These are phyloP conservation scores for Polychaeton citri DNA, from an alignment of 2,329 filamentous ascomycete species.

Conservation along the genomic window DNA sequence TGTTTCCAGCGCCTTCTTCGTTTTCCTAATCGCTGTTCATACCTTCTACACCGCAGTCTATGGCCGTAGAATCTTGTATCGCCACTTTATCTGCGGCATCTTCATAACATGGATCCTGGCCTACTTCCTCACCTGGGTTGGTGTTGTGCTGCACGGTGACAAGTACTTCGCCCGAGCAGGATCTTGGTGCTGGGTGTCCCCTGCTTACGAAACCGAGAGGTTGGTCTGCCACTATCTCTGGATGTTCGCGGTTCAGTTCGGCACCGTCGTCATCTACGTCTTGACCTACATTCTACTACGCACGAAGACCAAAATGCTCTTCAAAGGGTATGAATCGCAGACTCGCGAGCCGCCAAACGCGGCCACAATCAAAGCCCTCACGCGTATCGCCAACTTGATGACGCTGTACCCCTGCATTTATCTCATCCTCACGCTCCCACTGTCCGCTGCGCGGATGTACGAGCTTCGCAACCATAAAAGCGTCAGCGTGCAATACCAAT, in stretches of 20 bases:
- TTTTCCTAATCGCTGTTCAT: conserved; percentile 51
- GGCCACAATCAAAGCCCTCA: conserved; percentile 15
- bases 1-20: conserved; percentile 53
- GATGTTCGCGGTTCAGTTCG: conserved; percentile 45
- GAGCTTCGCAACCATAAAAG: conserved; percentile 14
- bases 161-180: conserved; percentile 50
- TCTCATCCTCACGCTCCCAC: conserved; percentile 52
- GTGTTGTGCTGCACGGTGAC: conserved; percentile 28
- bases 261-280: conserved; percentile 38
- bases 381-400: conserved; percentile 42
- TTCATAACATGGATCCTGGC: conserved; percentile 44
- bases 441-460: conserved; percentile 51
- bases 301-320: conserved; percentile 12
- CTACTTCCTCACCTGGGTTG: conserved; percentile 43
- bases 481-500: conserved; percentile 39
- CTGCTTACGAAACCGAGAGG: conserved; percentile 40
- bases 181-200: conserved; percentile 56
- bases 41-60: conserved; percentile 51
- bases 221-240: conserved; percentile 52
- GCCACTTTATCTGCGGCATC: conserved; percentile 38
- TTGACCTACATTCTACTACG: conserved; percentile 19
- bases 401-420: conserved; percentile 57
- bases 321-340: conserved; percentile 4
- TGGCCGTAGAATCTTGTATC: conserved; percentile 38
- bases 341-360: conserved; percentile 9